phyloP scores from a whole-genome alignment of 345 rosid species.

The Brassica incana region DNA sequence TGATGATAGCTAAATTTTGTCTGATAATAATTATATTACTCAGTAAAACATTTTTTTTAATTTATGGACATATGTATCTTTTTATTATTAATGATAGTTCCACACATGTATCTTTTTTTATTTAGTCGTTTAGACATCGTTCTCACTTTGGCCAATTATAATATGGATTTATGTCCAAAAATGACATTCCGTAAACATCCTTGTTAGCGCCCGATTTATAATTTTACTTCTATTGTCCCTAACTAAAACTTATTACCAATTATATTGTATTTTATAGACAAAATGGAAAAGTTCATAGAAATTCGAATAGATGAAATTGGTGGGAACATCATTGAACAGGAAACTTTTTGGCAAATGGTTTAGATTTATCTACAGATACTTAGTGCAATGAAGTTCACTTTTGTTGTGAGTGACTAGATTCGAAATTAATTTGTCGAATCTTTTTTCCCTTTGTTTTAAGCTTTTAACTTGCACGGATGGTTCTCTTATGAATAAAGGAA shows the following conservation, averaged over 20 bases:
- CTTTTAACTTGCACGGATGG: constrained; percentile 38
- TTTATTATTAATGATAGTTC: background rate
- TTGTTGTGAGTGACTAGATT: constrained; percentile 24
- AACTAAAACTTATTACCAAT: background rate
- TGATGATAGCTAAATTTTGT: background rate
- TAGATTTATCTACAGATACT: constrained; percentile 27
- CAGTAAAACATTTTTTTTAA: background rate
- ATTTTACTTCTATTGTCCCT: background rate
- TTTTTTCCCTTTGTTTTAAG: background rate
- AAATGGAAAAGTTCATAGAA: background rate
- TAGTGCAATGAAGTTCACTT: constrained; percentile 34
- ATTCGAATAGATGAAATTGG: constrained; percentile 23
- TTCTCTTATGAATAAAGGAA: constrained; percentile 20
- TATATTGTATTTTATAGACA: background rate
- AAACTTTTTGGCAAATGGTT: constrained; percentile 7
- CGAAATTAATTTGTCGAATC: background rate
- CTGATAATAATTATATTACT: background rate
- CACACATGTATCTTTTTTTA: background rate
- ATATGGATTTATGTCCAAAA: constrained; percentile 12
- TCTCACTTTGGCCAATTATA: constrained; percentile 15
- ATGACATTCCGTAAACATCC: constrained; percentile 14
- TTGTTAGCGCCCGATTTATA: background rate
- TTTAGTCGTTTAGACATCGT: background rate
- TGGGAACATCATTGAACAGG: constrained; percentile 30
- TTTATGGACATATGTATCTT: background rate